phyloP scores from a whole-genome alignment of 306 rosid species.

The Glycine latifolia region DNA sequence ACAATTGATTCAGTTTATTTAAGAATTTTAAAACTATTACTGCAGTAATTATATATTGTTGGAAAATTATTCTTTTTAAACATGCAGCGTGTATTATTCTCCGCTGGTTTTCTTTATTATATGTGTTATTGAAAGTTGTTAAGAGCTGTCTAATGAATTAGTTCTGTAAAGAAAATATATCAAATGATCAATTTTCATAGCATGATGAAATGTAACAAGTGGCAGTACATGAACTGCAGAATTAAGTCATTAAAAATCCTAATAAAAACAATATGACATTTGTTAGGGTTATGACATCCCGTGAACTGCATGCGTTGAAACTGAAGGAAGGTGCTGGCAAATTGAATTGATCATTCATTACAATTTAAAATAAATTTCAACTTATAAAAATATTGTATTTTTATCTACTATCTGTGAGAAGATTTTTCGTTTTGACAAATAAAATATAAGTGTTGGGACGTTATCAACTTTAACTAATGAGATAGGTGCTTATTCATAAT shows the following conservation, averaged over 20 bases:
- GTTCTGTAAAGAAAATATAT: neutral
- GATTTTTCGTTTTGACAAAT: neutral
- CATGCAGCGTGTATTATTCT: neutral
- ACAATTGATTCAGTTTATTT: neutral
- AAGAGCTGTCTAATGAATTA: neutral
- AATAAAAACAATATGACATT: slow-evolving; percentile 1
- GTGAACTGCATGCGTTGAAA: slow-evolving; percentile 13
- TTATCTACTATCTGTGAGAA: neutral
- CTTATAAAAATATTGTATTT: neutral
- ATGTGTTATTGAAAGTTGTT: slow-evolving; percentile 8
- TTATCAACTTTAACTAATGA: slow-evolving; percentile 22
- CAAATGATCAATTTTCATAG: neutral
- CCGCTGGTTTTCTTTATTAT: neutral
- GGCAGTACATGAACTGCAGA: slow-evolving; percentile 8
- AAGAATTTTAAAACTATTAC: neutral
- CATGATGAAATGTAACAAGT: neutral
- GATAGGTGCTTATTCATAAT: slow-evolving; percentile 1
- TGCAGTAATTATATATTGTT: neutral
- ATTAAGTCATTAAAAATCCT: neutral
- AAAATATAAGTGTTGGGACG: neutral
- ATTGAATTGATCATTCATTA: neutral
- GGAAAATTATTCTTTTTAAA: neutral
- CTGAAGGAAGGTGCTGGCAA: slow-evolving; percentile 27
- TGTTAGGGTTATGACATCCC: neutral
- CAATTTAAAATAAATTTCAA: neutral